Conservation (phyloP, 2,329 filamentous ascomycete genomes). For the Paracamarosporium sp. region DNA sequence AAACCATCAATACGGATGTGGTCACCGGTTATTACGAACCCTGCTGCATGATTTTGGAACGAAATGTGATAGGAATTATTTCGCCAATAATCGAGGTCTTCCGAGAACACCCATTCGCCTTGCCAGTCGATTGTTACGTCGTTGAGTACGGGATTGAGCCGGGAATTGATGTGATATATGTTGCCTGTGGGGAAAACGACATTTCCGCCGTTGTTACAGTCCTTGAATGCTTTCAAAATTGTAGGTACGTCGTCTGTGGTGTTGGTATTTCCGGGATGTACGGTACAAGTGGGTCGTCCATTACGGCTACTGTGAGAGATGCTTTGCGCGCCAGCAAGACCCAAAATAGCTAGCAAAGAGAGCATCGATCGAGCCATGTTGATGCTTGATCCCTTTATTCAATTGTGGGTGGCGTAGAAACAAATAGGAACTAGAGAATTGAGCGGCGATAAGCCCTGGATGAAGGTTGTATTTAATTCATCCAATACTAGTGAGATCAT, state of each 20-base stretch:
- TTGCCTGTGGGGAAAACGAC: slow-evolving; percentile 60
- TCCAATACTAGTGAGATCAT: not conserved
- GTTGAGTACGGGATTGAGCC: slow-evolving; percentile 57
- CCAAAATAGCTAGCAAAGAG: not conserved
- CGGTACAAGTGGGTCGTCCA: slow-evolving; percentile 43
- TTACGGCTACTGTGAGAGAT: slow-evolving; percentile 15
- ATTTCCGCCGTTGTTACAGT: slow-evolving; percentile 50
- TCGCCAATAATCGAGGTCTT: slow-evolving; percentile 62
- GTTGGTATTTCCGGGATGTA: slow-evolving; percentile 45
- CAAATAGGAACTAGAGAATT: not conserved
- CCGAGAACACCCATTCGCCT: slow-evolving; percentile 60
- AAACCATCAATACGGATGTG: slow-evolving; percentile 60
- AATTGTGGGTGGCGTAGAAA: not conserved
- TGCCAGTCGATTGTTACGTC: slow-evolving; percentile 62
- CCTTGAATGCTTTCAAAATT: slow-evolving; percentile 49
- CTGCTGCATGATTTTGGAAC: slow-evolving; percentile 64
- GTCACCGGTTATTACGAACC: slow-evolving; percentile 59
- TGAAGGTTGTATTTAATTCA: not conserved
- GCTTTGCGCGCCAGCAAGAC: not conserved
- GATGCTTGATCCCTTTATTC: not conserved
- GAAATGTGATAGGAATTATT: slow-evolving; percentile 59
- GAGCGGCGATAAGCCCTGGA: not conserved
- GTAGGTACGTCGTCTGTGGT: slow-evolving; percentile 50
- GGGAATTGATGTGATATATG: slow-evolving; percentile 59
- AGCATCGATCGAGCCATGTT: not conserved